Evolutionary conservation across 352 stramenopile genomes (phyloP), one percentile per base, ranked within the genome.

Genomic region (Pelagophyceae sp.): DNA sequence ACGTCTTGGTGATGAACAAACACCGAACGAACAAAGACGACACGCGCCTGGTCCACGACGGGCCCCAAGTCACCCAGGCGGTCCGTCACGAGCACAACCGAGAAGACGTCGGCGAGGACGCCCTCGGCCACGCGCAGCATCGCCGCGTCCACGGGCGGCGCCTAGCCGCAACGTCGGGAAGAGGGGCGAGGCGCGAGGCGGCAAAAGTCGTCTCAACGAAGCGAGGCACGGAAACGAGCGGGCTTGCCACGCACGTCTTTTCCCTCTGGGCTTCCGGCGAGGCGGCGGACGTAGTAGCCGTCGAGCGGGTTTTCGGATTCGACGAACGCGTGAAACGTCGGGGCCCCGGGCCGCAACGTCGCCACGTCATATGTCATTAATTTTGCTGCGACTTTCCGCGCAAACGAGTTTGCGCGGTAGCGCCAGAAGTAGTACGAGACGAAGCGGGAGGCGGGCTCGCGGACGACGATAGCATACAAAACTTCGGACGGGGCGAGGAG

Each of bases 391-490:
- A 33, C 27, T 27, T 67, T 67, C 11, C 15, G 23, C 23, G 27
- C 27, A 2, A 23, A 50, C 17, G 33, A 50, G 17, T 17, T 31
- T 11, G 31, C 35, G 35, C 67, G 67, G 17, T 37, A 74, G 17
- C 31, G 19, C 67, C 67, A 74, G n/a, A 74, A 74, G 67, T 74
- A 74, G 37, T 60, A 74, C 2, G 67, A 74, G 2, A 74, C 67
- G 67, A 74, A 74, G 67, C 67, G 67, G 17, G 35, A 6, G 35
- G 67, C 38, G 20, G 67, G 67, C 38, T 51, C 67, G 35, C 67
- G 67, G 35, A 74, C 67, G 27, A 74, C 67, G 67, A 74, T 74
- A 23, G 35, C 67, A 31, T 74, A 74, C 15, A 74, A 20, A 37
- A 74, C 35, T 19, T 33, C 15, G 0, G 3, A 11, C 38, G 67